phyloP scores from a whole-genome alignment of 768 basidiomycete genomes.

The Pleurotus ostreatus region DNA sequence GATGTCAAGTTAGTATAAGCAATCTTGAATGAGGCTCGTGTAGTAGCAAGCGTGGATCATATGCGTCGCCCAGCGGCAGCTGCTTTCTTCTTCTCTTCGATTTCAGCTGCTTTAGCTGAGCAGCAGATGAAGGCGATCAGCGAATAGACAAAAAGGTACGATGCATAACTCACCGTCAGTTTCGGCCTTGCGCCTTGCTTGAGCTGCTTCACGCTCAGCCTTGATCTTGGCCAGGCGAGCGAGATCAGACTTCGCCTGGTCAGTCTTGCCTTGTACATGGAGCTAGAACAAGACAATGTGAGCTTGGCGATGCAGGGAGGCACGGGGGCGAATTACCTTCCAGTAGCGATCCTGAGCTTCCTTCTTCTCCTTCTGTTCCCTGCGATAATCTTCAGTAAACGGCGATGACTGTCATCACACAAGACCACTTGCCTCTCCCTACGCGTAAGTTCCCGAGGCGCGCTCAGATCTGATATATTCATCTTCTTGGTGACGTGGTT shows the following conservation, averaged over 20 bases:
- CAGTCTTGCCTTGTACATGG: constrained; percentile 81
- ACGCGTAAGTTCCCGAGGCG: constrained; percentile 57
- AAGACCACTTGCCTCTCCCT: constrained; percentile 50
- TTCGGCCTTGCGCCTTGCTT: constrained; percentile 86
- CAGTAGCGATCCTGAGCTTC: constrained; percentile 85
- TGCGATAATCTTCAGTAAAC: constrained; percentile 22
- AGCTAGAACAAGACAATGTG: constrained; percentile 35
- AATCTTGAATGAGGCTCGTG: not conserved
- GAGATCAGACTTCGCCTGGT: constrained; percentile 86
- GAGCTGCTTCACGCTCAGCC: constrained; percentile 84
- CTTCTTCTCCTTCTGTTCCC: constrained; percentile 90
- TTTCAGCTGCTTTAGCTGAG: constrained; percentile 61
- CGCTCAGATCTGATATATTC: constrained; percentile 70
- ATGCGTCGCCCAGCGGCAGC: constrained; percentile 23
- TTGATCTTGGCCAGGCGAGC: constrained; percentile 82
- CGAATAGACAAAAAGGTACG: not conserved
- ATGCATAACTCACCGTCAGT: constrained; percentile 57
- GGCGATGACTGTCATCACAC: not conserved
- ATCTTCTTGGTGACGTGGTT: constrained; percentile 74
- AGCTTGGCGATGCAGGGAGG: not conserved
- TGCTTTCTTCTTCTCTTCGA: constrained; percentile 57
- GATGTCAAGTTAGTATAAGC: not conserved
- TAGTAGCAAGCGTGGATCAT: constrained; percentile 9
- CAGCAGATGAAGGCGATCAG: not conserved
- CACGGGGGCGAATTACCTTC: constrained; percentile 51